Conservation (phyloP, 2,329 filamentous ascomycete genomes). For the Lomentospora prolificans region DNA sequence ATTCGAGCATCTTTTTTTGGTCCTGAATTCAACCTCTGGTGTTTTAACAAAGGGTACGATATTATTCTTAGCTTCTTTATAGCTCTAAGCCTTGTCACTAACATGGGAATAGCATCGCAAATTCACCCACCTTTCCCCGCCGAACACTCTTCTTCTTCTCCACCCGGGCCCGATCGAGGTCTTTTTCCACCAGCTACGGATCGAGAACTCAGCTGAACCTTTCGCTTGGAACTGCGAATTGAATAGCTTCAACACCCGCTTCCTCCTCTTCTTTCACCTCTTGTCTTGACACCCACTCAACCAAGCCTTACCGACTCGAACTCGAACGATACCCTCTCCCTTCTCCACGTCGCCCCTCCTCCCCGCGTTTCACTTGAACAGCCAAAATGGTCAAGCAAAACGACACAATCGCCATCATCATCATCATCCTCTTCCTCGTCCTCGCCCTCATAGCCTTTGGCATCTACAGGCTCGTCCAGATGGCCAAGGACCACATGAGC, state of each 20-base stretch:
- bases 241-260: no score
- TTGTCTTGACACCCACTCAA: neutral
- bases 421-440: conserved; percentile 56
- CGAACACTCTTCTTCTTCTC: no score
- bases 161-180: no score
- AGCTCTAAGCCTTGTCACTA: no score
- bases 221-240: no score
- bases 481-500: conserved; percentile 1
- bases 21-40: no score
- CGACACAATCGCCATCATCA: conserved; percentile 58
- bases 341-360: conserved; percentile 5
- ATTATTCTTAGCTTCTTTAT: no score
- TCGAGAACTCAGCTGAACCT: no score
- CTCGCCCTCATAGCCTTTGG: conserved; percentile 52
- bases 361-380: conserved; percentile 8
- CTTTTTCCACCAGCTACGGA: no score
- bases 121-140: no score
- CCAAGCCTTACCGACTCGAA: conserved; percentile 5
- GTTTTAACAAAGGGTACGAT: no score
- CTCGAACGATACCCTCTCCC: neutral
- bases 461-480: conserved; percentile 50
- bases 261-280: neutral
- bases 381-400: conserved; percentile 50
- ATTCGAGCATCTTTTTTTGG: neutral
- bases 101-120: no score